Percentiles rank a stretch among this genome's conserved stretches.
phyloP scores from a whole-genome alignment of 768 basidiomycete genomes.

The Lactarius tabidus region DNA sequence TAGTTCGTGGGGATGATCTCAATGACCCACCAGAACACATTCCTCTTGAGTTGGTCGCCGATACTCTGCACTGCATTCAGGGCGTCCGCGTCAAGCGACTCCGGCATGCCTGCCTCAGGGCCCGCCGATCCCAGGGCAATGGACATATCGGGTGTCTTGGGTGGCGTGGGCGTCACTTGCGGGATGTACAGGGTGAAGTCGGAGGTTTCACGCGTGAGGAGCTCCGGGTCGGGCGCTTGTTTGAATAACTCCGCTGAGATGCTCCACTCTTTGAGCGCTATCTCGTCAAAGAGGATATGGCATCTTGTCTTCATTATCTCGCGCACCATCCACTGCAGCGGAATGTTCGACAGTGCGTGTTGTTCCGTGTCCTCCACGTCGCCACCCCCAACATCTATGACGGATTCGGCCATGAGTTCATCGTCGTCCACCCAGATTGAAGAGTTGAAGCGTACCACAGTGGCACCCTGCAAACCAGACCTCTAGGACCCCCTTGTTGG shows the following conservation, averaged over 20 bases:
- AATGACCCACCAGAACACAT: constrained; percentile 60
- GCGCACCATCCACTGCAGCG: constrained; percentile 24
- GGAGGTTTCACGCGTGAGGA: neutral
- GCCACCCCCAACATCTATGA: constrained; percentile 23
- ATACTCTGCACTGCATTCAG: constrained; percentile 43
- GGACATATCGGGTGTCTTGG: neutral
- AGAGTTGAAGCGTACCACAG: constrained; percentile 8
- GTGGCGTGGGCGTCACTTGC: no score
- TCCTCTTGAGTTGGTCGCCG: constrained; percentile 47
- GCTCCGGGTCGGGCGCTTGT: neutral
- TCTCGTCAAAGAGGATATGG: constrained; percentile 18
- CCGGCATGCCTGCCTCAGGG: no score
- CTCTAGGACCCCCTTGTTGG: constrained; percentile 15
- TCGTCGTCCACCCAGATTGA: neutral
- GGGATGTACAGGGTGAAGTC: neutral
- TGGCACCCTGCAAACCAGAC: constrained; percentile 26
- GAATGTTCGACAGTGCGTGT: constrained; percentile 20
- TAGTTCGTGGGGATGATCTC: constrained; percentile 58
- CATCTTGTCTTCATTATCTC: constrained; percentile 20
- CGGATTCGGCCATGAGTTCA: neutral
- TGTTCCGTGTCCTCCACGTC: constrained; percentile 1
- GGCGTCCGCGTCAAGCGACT: no score
- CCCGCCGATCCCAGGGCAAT: neutral
- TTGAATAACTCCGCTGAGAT: constrained; percentile 11
- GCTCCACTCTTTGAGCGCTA: constrained; percentile 11